Evolutionary conservation across 1,284 basidiomycete species (phyloP), one percentile per base, ranked within the genome.

Genomic region (Sphaerobolus stellatus): DNA sequence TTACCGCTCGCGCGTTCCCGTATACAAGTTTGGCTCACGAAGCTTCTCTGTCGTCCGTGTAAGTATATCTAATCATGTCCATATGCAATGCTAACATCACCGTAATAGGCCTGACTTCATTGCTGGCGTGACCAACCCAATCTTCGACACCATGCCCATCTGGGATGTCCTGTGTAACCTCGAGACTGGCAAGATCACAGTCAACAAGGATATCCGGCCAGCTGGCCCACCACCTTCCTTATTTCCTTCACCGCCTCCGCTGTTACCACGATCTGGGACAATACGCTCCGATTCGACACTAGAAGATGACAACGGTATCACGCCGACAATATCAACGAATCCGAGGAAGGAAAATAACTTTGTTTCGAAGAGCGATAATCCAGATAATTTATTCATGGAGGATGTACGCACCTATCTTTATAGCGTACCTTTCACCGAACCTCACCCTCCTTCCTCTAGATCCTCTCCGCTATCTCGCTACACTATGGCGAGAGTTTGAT

Each of bases 161-260:
- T 99, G 96, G 96, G 95, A 99, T 69, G 76, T 99, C 1, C 76
- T 98, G 34, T 90, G 93, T 68, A 93, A 98, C 66, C 84, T 97
- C 56, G 88, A 92, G 52, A 86, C 85, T 0, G 92, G 92, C 4
- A 84, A 84, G 49, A 88, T 98, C 58, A 88, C 86, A 2, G 86
- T 98, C 2, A 85, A 90, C 40, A 94, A 89, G 68, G 89, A 94
- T 62, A 92, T 95, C 46, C 80, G 81, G 62, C 85, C 86, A 6
- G 74, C 78, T 0, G 72, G 71, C 3, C 62, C 71, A 29, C 70
- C 65, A 1, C 71, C 74, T 27, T 58, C 70, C 6, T 63, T 66
- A 45, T 66, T 73, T 14, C 75, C 78, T 8, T 33, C 50, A 20
- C 57, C 57, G 18, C 56, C 56, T 20, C 50, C 57, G 18, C 64